Evolutionary conservation across 805 yeast genomes (phyloP).

Genomic region (Kluyveromyces nonfermentans): DNA sequence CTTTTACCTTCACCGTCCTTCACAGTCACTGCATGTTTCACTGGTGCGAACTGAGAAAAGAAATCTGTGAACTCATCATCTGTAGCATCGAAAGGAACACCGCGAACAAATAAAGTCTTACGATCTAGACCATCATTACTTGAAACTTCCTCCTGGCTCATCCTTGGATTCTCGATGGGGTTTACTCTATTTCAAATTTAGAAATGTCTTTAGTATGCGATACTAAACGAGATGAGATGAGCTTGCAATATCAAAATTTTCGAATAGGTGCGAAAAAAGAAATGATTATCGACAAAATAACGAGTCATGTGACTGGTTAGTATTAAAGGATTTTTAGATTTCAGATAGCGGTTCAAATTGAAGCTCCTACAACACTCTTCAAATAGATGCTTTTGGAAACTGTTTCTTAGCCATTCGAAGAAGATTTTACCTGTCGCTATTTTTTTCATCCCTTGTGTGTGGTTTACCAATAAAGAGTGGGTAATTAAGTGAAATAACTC

Average conservation of each 20-base stretch:
- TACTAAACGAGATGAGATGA: constrained; percentile 19
- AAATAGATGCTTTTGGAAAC: too few relatives aligned
- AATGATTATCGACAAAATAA: constrained; percentile 6
- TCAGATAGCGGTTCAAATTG: too few relatives aligned
- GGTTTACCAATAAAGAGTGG: too few relatives aligned
- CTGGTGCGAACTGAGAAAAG: constrained; percentile 89
- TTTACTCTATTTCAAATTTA: background rate
- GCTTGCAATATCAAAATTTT: constrained; percentile 4
- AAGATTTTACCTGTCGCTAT: too few relatives aligned
- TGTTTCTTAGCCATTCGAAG: too few relatives aligned
- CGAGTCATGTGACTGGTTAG: constrained; percentile 1
- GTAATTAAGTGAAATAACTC: too few relatives aligned
- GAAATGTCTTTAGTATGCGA: background rate
- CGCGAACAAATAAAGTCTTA: constrained; percentile 73
- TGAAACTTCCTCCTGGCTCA: background rate
- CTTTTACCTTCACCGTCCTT: constrained; percentile 67
- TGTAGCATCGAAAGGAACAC: constrained; percentile 73
- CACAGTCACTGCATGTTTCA: constrained; percentile 89
- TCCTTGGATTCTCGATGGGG: background rate
- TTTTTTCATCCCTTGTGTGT: too few relatives aligned
- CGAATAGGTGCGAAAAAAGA: constrained; percentile 10
- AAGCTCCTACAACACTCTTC: too few relatives aligned
- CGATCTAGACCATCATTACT: constrained; percentile 29
- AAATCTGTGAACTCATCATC: constrained; percentile 72
- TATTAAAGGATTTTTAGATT: too few relatives aligned